These are phyloP conservation scores for Populus tomentosa DNA, from an alignment of 441 rosid species.

Conservation along the genomic window DNA sequence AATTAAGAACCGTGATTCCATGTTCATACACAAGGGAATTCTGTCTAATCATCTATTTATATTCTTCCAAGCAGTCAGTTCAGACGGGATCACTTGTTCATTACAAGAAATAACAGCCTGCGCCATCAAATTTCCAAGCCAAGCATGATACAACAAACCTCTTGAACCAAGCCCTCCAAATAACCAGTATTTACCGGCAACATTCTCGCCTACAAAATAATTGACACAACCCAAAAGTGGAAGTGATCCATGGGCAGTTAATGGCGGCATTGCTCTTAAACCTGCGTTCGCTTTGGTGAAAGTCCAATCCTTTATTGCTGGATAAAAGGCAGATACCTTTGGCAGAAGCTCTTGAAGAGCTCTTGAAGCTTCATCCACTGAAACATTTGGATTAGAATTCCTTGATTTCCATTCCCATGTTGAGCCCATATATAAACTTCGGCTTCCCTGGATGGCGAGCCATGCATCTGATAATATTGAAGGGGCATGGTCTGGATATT, in stretches of 20 bases:
- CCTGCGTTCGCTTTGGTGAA: constrained; percentile 74
- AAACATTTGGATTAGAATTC: constrained; percentile 53
- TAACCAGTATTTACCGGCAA: constrained; percentile 59
- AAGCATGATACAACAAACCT: constrained; percentile 79
- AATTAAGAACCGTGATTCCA: not conserved
- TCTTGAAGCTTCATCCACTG: constrained; percentile 64
- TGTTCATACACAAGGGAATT: not conserved
- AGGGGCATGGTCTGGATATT: constrained; percentile 62
- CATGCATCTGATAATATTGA: constrained; percentile 86
- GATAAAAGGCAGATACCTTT: constrained; percentile 63
- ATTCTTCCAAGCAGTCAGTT: constrained; percentile 72
- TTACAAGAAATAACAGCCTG: constrained; percentile 57
- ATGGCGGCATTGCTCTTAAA: constrained; percentile 89
- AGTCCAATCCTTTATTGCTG: constrained; percentile 62
- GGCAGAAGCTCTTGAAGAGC: constrained; percentile 79
- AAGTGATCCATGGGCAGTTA: constrained; percentile 68
- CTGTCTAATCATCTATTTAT: constrained; percentile 11
- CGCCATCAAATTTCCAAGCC: constrained; percentile 72
- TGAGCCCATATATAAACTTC: constrained; percentile 63
- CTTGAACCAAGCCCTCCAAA: constrained; percentile 90
- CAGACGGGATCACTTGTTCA: constrained; percentile 57
- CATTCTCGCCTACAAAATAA: constrained; percentile 38
- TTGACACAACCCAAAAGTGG: constrained; percentile 76
- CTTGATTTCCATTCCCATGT: constrained; percentile 93
- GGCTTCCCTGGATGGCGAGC: constrained; percentile 75